Evolutionary conservation across 2,329 filamentous ascomycete species (phyloP), one percentile per base, ranked within the genome.

Genomic region (Neonectria hederae): DNA sequence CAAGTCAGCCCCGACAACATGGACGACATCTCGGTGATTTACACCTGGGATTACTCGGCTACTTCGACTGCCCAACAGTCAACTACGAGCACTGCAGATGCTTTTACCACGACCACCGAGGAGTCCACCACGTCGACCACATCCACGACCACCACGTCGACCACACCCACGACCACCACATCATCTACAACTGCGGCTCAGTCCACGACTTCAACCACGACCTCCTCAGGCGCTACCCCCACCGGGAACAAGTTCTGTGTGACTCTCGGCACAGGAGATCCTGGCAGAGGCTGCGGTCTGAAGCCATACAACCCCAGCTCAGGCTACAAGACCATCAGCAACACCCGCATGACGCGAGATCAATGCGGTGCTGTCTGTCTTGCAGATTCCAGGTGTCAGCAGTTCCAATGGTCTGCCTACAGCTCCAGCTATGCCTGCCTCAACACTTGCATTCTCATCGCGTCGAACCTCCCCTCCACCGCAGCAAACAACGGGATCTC

Each of bases 341-440:
- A 26, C 22, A 69, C 59, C 17, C 65, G 59, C 21, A 69, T 72
- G 22, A 62, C 55, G 4, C 62, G 62, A 10, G 62, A 70, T 1
- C 66, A 72, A 19, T 72, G 70, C 10, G 69, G 63, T 1, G 62
- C 69, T 0, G 64, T 72, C 3, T 72, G 69, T 7, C 58, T 72
- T 5, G 38, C 40, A 1, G 69, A 72, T 9, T 35, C 54, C 1
- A 57, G 59, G 2, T 72, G 70, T 2, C 58, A 66, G n/a, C 68
- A 66, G 10, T 72, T 72, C 45, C 65, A 72, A 10, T 70, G 69
- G 69, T 19, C 8, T 1, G 56, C 51, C 6, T 67, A 62, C n/a
- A 32, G 17, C 3, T 58, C 51, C n/a, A 69, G 60, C 19, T 46
- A 38, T 2, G 60, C 62, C 1, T 72, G 69, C 1, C 35, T 56